Evolutionary conservation across 495 filamentous ascomycete genomes (phyloP).

Genomic region (Podospora tetraspora): DNA sequence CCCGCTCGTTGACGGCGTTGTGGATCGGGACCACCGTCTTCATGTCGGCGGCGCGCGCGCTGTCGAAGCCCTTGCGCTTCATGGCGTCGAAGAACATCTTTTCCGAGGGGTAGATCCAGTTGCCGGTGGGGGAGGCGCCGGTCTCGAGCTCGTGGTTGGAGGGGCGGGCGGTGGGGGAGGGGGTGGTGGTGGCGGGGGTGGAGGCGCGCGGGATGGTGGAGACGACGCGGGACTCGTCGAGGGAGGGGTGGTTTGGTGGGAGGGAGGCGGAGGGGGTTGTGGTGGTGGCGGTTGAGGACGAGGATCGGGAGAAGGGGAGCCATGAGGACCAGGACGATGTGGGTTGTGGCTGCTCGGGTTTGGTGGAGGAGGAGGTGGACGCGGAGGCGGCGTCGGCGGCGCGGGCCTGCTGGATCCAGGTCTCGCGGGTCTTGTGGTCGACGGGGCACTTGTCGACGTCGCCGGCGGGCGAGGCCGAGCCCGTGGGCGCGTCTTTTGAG

Average conservation of each 20-base stretch:
- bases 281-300: constrained; percentile 24
- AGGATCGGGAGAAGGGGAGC: constrained; percentile 22
- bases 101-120: constrained; percentile 97
- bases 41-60: constrained; percentile 63
- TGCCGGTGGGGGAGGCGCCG: constrained; percentile 64
- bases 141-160: constrained; percentile 69
- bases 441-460: constrained; percentile 65
- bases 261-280: constrained; percentile 21
- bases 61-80: constrained; percentile 66
- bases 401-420: constrained; percentile 61
- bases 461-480: constrained; percentile 11
- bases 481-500: constrained; percentile 3
- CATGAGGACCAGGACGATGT: constrained; percentile 23
- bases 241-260: constrained; percentile 14
- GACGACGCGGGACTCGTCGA: constrained; percentile 33
- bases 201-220: constrained; percentile 55
- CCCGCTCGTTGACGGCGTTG: constrained; percentile 91
- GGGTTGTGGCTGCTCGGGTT: not conserved
- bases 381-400: constrained; percentile 13
- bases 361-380: not conserved
- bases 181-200: constrained; percentile 54
- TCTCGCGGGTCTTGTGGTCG: constrained; percentile 76
- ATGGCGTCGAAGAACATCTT: constrained; percentile 94
- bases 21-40: constrained; percentile 91
- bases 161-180: constrained; percentile 49